Conservation (phyloP, 306 rosid genomes). For the Trifolium fragiferum region DNA sequence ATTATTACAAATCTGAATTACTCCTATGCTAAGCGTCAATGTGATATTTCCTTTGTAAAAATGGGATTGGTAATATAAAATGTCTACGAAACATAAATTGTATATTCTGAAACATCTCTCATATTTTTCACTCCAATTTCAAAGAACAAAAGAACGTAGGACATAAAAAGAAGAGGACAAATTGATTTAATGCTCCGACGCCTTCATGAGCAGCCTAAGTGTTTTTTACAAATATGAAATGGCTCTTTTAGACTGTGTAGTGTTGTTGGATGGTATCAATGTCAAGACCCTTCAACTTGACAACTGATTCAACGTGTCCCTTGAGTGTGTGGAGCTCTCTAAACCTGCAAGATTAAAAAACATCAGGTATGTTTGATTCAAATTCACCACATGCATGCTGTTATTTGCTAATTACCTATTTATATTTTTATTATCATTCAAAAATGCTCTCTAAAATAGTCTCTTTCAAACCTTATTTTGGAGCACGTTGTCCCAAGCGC, state of each 20-base stretch:
- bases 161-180: not conserved
- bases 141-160: not conserved
- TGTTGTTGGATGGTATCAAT: conserved; percentile 53
- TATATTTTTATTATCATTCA: too few species aligned
- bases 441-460: too few species aligned
- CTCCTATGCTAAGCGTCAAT: not conserved
- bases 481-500: conserved; percentile 62
- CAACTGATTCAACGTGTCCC: conserved; percentile 68
- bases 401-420: too few species aligned
- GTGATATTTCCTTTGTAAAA: not conserved
- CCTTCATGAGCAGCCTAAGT: conserved; percentile 28
- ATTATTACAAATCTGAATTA: conserved; percentile 17
- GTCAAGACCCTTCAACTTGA: conserved; percentile 64
- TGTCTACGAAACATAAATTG: not conserved
- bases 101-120: not conserved
- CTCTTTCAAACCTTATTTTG: conserved; percentile 50
- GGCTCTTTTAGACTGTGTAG: conserved; percentile 43
- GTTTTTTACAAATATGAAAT: conserved; percentile 2
- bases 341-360: conserved; percentile 48
- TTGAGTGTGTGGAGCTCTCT: conserved; percentile 68
- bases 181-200: not conserved
- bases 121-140: conserved; percentile 12
- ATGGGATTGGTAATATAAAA: not conserved
- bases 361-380: conserved; percentile 3
- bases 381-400: conserved; percentile 4